Percentiles rank a stretch among this genome's conserved stretches.
phyloP scores from a whole-genome alignment of 176 grass and related monocot species.

The Zea mays region DNA sequence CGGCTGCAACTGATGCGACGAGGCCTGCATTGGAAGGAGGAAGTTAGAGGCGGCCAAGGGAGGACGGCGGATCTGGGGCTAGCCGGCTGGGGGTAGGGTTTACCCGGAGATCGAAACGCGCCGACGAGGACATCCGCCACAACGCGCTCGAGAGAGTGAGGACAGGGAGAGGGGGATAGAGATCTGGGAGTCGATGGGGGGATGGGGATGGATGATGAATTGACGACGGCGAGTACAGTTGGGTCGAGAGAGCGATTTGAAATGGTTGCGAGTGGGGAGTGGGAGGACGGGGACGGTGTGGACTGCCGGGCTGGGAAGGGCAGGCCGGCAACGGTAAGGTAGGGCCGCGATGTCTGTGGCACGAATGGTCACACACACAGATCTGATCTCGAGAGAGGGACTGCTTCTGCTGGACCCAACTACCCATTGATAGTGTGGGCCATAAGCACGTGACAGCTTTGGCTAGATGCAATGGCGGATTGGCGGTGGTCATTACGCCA shows the following conservation, averaged over 20 bases:
- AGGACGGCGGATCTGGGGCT: slow-evolving; percentile 37
- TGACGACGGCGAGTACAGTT: not conserved
- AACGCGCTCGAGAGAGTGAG: not conserved
- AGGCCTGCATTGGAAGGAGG: slow-evolving; percentile 70
- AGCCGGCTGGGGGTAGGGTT: slow-evolving; percentile 18
- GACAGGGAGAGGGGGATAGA: not conserved
- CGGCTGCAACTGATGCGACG: slow-evolving; percentile 40
- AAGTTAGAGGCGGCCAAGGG: not conserved
- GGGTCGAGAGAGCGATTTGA: slow-evolving; percentile 33
- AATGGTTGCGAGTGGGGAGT: slow-evolving; percentile 27
- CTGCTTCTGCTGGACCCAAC: not conserved
- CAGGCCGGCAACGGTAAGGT: slow-evolving; percentile 42
- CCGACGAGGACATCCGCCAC: slow-evolving; percentile 50
- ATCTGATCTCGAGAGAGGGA: not conserved
- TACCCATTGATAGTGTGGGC: not conserved
- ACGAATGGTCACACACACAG: not conserved
- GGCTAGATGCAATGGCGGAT: too few relatives aligned
- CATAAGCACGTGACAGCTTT: not conserved
- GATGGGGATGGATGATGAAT: slow-evolving; percentile 28
- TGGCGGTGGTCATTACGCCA: too few relatives aligned
- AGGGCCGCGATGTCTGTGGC: not conserved
- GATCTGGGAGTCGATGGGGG: slow-evolving; percentile 43
- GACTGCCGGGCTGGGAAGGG: not conserved
- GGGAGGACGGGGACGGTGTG: not conserved
- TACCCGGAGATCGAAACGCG: slow-evolving; percentile 80